phyloP scores from a whole-genome alignment of 139 green algal species.

The Volvox africanus region DNA sequence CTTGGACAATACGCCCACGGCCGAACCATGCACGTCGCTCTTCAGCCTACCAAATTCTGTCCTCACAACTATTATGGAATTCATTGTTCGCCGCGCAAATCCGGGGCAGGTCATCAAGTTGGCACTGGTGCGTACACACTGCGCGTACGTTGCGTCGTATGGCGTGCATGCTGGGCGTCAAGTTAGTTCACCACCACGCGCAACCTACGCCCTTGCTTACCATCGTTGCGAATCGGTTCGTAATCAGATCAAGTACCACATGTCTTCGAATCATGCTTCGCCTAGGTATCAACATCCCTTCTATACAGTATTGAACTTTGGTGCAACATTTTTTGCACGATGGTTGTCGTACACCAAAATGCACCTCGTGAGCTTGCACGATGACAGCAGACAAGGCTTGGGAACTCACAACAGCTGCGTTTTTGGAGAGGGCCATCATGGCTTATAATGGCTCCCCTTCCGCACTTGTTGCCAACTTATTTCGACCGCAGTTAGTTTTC shows the following conservation, averaged over 20 bases:
- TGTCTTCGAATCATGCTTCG: neutral
- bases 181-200: neutral
- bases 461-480: neutral
- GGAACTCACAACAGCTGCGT: neutral
- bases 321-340: too few species aligned
- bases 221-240: neutral
- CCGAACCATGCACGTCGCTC: neutral
- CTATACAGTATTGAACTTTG: too few species aligned
- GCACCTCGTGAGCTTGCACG: too few species aligned
- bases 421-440: neutral
- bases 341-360: too few species aligned
- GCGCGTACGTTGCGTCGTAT: neutral
- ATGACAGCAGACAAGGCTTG: too few species aligned
- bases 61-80: neutral
- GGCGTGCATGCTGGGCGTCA: neutral
- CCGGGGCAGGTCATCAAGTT: constrained; percentile 21
- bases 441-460: neutral
- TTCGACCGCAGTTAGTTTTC: neutral
- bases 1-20: too few species aligned
- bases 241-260: neutral
- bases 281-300: neutral
- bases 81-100: neutral
- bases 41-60: constrained; percentile 4
- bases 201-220: neutral
- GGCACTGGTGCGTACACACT: neutral